Percentiles rank a stretch among this genome's conserved stretches.
Conservation (phyloP, 2,329 filamentous ascomycete species). For the Penicillium verrucosum region DNA sequence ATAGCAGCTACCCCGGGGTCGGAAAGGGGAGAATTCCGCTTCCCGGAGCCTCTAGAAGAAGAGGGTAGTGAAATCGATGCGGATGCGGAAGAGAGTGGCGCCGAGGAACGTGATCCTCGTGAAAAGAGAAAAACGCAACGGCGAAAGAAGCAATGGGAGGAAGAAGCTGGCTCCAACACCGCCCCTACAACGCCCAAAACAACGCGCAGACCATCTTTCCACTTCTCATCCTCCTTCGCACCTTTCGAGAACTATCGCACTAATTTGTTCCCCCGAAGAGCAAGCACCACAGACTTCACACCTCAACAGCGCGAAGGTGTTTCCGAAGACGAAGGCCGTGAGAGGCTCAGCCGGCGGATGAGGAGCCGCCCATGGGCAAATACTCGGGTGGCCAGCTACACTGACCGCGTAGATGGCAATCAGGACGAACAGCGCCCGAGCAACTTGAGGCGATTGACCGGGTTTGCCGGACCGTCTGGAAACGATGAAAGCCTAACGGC, state of each 20-base stretch:
- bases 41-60: conserved; percentile 55
- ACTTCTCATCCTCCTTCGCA: conserved; percentile 47
- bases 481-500: conserved; percentile 62
- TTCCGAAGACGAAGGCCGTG: conserved; percentile 72
- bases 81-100: conserved; percentile 81
- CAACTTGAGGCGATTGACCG: conserved; percentile 64
- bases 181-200: conserved; percentile 64
- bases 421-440: conserved; percentile 57
- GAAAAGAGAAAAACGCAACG: conserved; percentile 58
- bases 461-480: conserved; percentile 57
- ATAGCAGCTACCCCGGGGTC: conserved; percentile 46
- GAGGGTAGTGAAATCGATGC: conserved; percentile 69
- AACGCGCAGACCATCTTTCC: conserved; percentile 37
- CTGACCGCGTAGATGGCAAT: conserved; percentile 51
- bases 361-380: conserved; percentile 56
- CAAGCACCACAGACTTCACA: conserved; percentile 61
- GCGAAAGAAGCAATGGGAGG: conserved; percentile 55
- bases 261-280: conserved; percentile 58
- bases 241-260: conserved; percentile 46
- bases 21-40: conserved; percentile 50
- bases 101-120: conserved; percentile 60
- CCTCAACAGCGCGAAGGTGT: conserved; percentile 60
- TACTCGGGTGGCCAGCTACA: conserved; percentile 47
- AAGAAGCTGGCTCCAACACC: conserved; percentile 54
- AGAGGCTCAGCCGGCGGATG: conserved; percentile 59